Conservation (phyloP, 225 moss, liverwort and hornwort species). For the Straminergon stramineum region DNA sequence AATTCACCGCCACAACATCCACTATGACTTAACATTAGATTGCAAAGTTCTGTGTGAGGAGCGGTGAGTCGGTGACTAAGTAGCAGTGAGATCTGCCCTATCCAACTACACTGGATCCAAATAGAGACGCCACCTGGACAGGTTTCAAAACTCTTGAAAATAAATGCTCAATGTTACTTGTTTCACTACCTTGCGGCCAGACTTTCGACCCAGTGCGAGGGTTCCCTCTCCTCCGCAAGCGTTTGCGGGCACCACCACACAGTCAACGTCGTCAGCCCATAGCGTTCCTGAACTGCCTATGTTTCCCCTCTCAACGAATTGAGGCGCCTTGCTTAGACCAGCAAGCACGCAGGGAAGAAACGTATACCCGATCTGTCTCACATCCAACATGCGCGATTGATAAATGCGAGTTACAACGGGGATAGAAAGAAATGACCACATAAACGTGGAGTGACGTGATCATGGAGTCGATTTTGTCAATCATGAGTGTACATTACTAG, state of each 20-base stretch:
- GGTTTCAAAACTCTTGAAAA: background rate
- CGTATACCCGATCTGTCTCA: conserved; percentile 76
- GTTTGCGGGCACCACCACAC: conserved; percentile 76
- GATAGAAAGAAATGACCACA: background rate
- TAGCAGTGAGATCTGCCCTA: background rate
- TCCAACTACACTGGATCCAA: background rate
- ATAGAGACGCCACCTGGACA: background rate
- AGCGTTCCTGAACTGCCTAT: conserved; percentile 31
- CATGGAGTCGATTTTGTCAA: background rate
- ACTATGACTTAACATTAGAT: background rate
- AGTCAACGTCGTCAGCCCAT: conserved; percentile 82
- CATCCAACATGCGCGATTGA: background rate
- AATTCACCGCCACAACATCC: background rate
- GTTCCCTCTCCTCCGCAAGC: conserved; percentile 86
- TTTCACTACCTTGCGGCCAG: conserved; percentile 52
- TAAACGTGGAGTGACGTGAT: background rate
- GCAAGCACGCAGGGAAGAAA: conserved; percentile 86
- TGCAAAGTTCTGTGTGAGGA: background rate
- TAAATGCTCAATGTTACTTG: background rate
- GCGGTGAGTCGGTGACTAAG: background rate
- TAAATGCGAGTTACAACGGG: background rate
- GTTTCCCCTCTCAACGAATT: conserved; percentile 47
- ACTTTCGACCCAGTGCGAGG: conserved; percentile 53
- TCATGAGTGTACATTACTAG: background rate
- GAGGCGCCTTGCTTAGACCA: conserved; percentile 83